Evolutionary conservation across 345 rosid genomes (phyloP), one percentile per base, ranked within the genome.

Genomic region (Populus euphratica): DNA sequence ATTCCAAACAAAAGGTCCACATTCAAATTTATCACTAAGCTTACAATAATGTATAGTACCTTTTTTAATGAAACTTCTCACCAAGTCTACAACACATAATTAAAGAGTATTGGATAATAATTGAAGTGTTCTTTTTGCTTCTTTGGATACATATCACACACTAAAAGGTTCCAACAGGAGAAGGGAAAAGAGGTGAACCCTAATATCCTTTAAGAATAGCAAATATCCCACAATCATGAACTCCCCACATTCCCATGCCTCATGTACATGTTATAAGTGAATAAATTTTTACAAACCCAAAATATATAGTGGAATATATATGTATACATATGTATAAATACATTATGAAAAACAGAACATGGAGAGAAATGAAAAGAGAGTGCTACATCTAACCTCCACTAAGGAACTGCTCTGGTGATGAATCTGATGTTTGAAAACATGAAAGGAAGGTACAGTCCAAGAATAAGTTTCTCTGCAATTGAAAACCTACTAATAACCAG

Each of bases 351-450:
- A 23, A 38, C 8, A 75, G 7, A 49, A 49, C 54, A 38, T 56
- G 39, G 23, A 54, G 21, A 35, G n/a, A 17, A 67, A 67, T 39
- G 38, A 69, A 44, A 68, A 6, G 33, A 74, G 2, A 59, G 68
- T 25, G 38, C 31, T 17, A 31, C 27, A 75, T 50, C 62, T 63
- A 77, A 94, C 98, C 97, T 91, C 98, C 77, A 87, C 86, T 38
- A 87, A 25, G 2, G 97, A 85, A 85, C 90, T 93, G 88, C 89
- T 89, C 59, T 88, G 97, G 63, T 90, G 93, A 89, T 89, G 90
- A 76, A 87, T 76, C 8, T 88, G 92, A 81, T 77, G 91, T 66
- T 84, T 73, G 84, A 81, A 56, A 39, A 80, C 83, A 83, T 76
- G 80, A 69, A 82, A 79, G 62, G 80, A 79, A 38, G 91, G 90